A percentile compares a stretch with the other conserved stretches of the same genome.
These are phyloP conservation scores for Talaromyces funiculosus DNA, from an alignment of 2,329 filamentous ascomycete species.

Conservation along the genomic window DNA sequence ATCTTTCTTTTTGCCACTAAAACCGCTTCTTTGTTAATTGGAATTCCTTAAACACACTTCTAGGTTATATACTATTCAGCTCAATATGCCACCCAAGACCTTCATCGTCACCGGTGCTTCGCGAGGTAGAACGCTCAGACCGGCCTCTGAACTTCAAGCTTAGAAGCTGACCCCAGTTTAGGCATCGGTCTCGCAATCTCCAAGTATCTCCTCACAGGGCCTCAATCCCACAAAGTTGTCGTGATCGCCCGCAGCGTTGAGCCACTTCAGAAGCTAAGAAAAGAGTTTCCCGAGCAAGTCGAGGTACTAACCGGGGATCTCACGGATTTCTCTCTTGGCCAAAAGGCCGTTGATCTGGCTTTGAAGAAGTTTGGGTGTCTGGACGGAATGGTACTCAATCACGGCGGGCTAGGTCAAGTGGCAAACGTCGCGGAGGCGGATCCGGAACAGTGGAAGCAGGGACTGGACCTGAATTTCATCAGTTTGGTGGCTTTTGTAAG, in stretches of 20 bases:
- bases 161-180: slow-evolving; percentile 19
- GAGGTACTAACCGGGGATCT: slow-evolving; percentile 54
- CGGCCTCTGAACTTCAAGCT: no score
- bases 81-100: slow-evolving; percentile 53
- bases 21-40: neutral
- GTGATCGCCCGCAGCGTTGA: slow-evolving; percentile 52
- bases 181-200: slow-evolving; percentile 59
- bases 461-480: slow-evolving; percentile 83
- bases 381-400: slow-evolving; percentile 82
- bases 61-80: neutral
- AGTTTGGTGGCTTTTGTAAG: slow-evolving; percentile 71
- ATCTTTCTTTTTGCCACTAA: neutral
- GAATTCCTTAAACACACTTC: neutral
- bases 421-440: slow-evolving; percentile 61
- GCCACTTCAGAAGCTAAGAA: slow-evolving; percentile 50
- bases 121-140: slow-evolving; percentile 40
- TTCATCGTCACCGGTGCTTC: slow-evolving; percentile 66
- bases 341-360: slow-evolving; percentile 60
- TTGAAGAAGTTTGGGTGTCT: slow-evolving; percentile 59
- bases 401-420: slow-evolving; percentile 72
- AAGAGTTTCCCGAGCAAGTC: slow-evolving; percentile 50
- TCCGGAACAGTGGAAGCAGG: slow-evolving; percentile 65
- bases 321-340: slow-evolving; percentile 48
- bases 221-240: slow-evolving; percentile 51
- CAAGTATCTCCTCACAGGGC: slow-evolving; percentile 51